phyloP scores from a whole-genome alignment of 2,329 filamentous ascomycete genomes.

The Nemania serpens region DNA sequence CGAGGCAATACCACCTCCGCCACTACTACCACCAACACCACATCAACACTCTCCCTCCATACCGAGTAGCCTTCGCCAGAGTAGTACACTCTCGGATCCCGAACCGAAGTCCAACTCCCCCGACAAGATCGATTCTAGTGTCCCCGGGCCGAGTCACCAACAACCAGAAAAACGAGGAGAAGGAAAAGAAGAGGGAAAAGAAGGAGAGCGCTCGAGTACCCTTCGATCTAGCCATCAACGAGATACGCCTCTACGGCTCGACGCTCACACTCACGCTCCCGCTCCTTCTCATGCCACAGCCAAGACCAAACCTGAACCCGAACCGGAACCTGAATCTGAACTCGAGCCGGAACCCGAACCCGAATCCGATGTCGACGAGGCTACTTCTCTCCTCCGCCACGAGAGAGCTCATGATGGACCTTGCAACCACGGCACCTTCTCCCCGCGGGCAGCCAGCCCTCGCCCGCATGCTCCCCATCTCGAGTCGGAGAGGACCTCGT shows the following conservation, averaged over 20 bases:
- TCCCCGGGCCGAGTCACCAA: too few relatives aligned
- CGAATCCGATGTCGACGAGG: constrained; percentile 26
- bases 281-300: too few relatives aligned
- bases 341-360: neutral
- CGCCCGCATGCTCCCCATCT: constrained; percentile 40
- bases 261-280: too few relatives aligned
- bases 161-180: too few relatives aligned
- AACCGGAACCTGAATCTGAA: constrained; percentile 25
- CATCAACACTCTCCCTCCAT: constrained; percentile 39
- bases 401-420: constrained; percentile 51
- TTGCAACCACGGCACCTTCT: constrained; percentile 79
- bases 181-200: too few relatives aligned
- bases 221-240: too few relatives aligned
- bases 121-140: constrained; percentile 18
- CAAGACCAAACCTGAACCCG: too few relatives aligned
- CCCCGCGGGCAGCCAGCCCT: constrained; percentile 64
- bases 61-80: constrained; percentile 41
- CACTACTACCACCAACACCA: neutral
- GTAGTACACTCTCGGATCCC: constrained; percentile 37
- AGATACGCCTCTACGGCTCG: too few relatives aligned
- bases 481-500: constrained; percentile 22
- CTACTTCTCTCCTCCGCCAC: constrained; percentile 52
- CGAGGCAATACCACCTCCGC: neutral
- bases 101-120: too few relatives aligned
- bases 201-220: too few relatives aligned